phyloP scores from a whole-genome alignment of 305 asterid species.

The Solanum hybrid region DNA sequence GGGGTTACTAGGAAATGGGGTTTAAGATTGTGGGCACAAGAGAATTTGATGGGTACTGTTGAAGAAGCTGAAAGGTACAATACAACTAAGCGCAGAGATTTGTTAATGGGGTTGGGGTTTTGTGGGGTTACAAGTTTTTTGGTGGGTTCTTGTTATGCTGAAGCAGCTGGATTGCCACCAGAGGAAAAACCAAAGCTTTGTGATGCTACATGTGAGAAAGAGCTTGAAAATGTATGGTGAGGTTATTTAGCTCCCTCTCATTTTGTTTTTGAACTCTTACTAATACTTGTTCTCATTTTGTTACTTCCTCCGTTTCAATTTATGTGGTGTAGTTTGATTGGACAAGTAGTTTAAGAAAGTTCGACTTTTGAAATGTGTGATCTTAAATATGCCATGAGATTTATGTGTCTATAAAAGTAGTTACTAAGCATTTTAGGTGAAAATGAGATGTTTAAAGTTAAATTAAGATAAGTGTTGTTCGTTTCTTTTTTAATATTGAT shows the following conservation, averaged over 20 bases:
- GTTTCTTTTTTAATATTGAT: not conserved
- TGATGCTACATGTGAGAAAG: conserved; percentile 71
- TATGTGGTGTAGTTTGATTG: not conserved
- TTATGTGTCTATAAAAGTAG: not conserved
- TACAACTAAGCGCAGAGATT: conserved; percentile 45
- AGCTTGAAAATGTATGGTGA: conserved; percentile 99
- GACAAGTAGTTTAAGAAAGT: not conserved
- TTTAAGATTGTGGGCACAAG: conserved; percentile 19
- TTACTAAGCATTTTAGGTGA: not conserved
- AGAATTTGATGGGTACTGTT: conserved; percentile 3
- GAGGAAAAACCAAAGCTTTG: conserved; percentile 86
- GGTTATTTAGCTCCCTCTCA: conserved; percentile 36
- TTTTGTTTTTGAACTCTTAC: not conserved
- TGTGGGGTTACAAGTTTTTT: conserved; percentile 38
- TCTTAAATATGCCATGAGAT: not conserved
- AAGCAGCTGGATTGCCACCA: conserved; percentile 89
- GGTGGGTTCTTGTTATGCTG: conserved; percentile 22
- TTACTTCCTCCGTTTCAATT: not conserved
- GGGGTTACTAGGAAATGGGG: conserved; percentile 15
- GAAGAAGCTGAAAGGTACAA: conserved; percentile 16
- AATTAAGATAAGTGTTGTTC: not conserved
- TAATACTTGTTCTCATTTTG: not conserved
- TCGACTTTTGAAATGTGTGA: not conserved
- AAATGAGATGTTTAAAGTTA: not conserved
- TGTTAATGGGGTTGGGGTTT: conserved; percentile 36